A percentile compares a stretch with the other conserved stretches of the same genome.
Conservation (phyloP, 495 filamentous ascomycete genomes). For the Penicillium ucsense region DNA sequence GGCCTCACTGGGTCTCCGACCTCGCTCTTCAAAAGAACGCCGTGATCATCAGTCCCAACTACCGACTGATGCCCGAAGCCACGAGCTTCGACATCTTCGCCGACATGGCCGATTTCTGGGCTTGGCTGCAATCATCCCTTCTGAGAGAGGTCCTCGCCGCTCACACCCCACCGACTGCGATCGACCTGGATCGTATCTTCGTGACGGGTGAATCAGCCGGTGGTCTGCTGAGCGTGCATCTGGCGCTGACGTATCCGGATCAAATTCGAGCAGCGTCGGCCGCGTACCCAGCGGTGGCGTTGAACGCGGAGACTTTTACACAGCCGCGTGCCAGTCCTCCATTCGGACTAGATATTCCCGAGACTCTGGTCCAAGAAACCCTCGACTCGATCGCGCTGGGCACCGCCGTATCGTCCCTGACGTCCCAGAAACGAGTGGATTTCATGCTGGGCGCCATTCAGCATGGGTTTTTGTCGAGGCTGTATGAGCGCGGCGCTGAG, state of each 20-base stretch:
- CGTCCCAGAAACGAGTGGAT: not conserved
- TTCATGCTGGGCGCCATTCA: constrained; percentile 12
- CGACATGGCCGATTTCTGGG: constrained; percentile 43
- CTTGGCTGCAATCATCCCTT: constrained; percentile 28
- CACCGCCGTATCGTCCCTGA: constrained; percentile 4
- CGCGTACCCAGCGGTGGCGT: constrained; percentile 14
- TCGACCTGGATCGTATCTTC: constrained; percentile 21
- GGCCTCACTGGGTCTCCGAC: constrained; percentile 23
- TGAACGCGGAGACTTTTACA: constrained; percentile 2
- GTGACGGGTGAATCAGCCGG: constrained; percentile 25
- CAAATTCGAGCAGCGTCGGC: constrained; percentile 14
- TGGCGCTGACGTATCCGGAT: constrained; percentile 15
- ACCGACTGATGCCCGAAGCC: constrained; percentile 43
- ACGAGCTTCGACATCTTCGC: constrained; percentile 36
- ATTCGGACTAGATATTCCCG: constrained; percentile 2
- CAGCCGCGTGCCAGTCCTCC: not conserved
- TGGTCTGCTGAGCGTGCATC: constrained; percentile 21
- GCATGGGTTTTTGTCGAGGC: constrained; percentile 3
- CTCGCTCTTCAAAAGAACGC: constrained; percentile 23
- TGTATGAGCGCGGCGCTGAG: constrained; percentile 14
- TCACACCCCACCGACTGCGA: constrained; percentile 8
- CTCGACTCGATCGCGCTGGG: constrained; percentile 5
- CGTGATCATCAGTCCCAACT: constrained; percentile 36
- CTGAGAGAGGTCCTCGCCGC: constrained; percentile 8
- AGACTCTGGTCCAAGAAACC: constrained; percentile 7